These are phyloP conservation scores for Cicer pinnatifidum DNA, from an alignment of 306 rosid genomes.

Conservation along the genomic window DNA sequence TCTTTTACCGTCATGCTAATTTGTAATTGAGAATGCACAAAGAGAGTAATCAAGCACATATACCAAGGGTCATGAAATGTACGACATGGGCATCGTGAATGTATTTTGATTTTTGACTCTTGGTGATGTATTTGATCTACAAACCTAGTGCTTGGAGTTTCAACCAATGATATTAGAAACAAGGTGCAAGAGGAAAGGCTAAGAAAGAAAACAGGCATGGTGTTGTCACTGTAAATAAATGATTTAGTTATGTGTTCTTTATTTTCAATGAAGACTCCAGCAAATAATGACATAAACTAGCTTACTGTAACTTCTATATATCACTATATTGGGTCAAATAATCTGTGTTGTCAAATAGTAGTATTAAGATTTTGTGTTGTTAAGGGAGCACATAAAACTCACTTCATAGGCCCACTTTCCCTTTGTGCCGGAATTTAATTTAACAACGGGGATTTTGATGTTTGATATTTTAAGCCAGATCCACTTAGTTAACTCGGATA, in stretches of 20 bases:
- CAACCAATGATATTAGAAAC: slow-evolving; percentile 8
- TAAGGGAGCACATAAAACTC: neutral
- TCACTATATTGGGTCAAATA: neutral
- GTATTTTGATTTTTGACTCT: slow-evolving; percentile 35
- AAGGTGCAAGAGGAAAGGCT: slow-evolving; percentile 15
- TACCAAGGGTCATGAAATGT: neutral
- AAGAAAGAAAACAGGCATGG: slow-evolving; percentile 15
- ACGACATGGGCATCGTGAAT: slow-evolving; percentile 10
- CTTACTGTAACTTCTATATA: slow-evolving; percentile 5
- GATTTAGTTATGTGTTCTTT: slow-evolving; percentile 12
- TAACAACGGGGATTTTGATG: too few relatives aligned
- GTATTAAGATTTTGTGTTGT: slow-evolving; percentile 20
- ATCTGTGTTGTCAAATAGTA: slow-evolving; percentile 2
- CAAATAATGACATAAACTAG: slow-evolving; percentile 15
- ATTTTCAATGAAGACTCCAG: slow-evolving; percentile 23
- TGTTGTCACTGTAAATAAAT: slow-evolving; percentile 1
- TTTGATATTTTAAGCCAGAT: too few relatives aligned
- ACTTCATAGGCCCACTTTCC: neutral
- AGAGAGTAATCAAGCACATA: neutral
- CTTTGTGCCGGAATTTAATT: neutral
- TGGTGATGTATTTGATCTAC: slow-evolving; percentile 1
- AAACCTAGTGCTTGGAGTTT: slow-evolving; percentile 10
- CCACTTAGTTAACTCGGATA: too few relatives aligned
- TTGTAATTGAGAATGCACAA: slow-evolving; percentile 1
- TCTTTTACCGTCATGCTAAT: slow-evolving; percentile 13